A percentile compares a stretch with the other conserved stretches of the same genome.
These are phyloP conservation scores for Spathaspora gorwiae DNA, from an alignment of 805 yeast genomes.

Conservation along the genomic window DNA sequence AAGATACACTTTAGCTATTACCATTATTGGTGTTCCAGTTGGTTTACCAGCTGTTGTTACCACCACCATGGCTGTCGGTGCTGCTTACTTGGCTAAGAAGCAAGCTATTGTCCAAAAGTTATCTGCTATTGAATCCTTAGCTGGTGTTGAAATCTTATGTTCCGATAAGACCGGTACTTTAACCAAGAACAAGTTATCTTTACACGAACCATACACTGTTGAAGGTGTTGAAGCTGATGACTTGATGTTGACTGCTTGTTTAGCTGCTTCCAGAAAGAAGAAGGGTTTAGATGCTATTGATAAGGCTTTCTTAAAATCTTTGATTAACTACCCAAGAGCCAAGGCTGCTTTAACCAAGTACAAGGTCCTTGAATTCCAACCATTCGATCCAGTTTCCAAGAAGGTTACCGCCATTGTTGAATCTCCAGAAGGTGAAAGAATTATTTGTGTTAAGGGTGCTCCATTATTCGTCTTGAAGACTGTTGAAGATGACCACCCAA, in stretches of 20 bases:
- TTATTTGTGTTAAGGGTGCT: slow-evolving; percentile 96
- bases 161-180: slow-evolving; percentile 98
- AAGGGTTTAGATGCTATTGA: slow-evolving; percentile 98
- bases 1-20: slow-evolving; percentile 90
- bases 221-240: slow-evolving; percentile 96
- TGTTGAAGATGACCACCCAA: slow-evolving; percentile 95
- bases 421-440: slow-evolving; percentile 94
- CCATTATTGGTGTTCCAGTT: slow-evolving; percentile 97
- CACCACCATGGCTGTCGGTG: slow-evolving; percentile 99
- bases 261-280: slow-evolving; percentile 97
- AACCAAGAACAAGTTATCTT: slow-evolving; percentile 93
- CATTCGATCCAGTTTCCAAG: slow-evolving; percentile 97
- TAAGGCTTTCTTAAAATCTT: slow-evolving; percentile 91
- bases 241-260: slow-evolving; percentile 94
- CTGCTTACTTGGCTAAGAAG: slow-evolving; percentile 95
- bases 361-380: slow-evolving; percentile 93
- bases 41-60: slow-evolving; percentile 98
- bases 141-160: slow-evolving; percentile 97
- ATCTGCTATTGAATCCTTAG: slow-evolving; percentile 94
- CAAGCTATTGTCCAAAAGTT: slow-evolving; percentile 96
- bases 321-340: slow-evolving; percentile 85
- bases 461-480: slow-evolving; percentile 95
- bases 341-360: slow-evolving; percentile 88
- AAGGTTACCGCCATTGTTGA: slow-evolving; percentile 93
- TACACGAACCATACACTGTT: slow-evolving; percentile 96